A percentile compares a stretch with the other conserved stretches of the same genome.
phyloP scores from a whole-genome alignment of 176 grass and related monocot species.

The Musa itinerans region DNA sequence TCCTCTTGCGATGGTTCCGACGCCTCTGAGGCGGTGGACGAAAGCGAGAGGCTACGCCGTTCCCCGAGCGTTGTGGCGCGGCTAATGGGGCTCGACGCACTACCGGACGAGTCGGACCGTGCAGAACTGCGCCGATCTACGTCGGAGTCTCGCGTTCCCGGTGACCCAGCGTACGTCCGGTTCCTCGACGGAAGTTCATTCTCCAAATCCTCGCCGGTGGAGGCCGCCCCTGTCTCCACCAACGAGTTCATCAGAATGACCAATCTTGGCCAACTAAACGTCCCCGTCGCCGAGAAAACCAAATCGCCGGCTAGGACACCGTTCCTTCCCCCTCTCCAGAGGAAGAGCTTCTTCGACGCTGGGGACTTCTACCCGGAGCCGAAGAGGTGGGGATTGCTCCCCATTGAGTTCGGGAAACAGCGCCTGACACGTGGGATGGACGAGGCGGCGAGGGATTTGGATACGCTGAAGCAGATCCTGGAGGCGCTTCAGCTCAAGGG shows the following conservation, averaged over 20 bases:
- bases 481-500: slow-evolving; percentile 91
- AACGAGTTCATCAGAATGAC: background rate
- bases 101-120: slow-evolving; percentile 12
- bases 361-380: slow-evolving; percentile 31
- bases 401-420: slow-evolving; percentile 26
- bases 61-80: slow-evolving; percentile 37
- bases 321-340: slow-evolving; percentile 17
- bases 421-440: slow-evolving; percentile 17
- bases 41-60: slow-evolving; percentile 12
- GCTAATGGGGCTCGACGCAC: slow-evolving; percentile 38
- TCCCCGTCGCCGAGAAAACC: background rate
- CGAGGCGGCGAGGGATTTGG: slow-evolving; percentile 54
- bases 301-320: background rate
- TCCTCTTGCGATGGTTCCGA: background rate
- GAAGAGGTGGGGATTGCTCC: slow-evolving; percentile 20
- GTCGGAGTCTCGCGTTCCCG: slow-evolving; percentile 27
- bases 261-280: background rate
- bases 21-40: slow-evolving; percentile 1
- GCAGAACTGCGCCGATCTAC: slow-evolving; percentile 27
- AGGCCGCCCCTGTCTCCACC: background rate
- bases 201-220: slow-evolving; percentile 11
- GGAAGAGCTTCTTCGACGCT: slow-evolving; percentile 26
- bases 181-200: slow-evolving; percentile 27
- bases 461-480: slow-evolving; percentile 85
- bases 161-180: slow-evolving; percentile 20